Conservation (phyloP, 1,284 basidiomycete species). For the Trichosporon sp. region DNA sequence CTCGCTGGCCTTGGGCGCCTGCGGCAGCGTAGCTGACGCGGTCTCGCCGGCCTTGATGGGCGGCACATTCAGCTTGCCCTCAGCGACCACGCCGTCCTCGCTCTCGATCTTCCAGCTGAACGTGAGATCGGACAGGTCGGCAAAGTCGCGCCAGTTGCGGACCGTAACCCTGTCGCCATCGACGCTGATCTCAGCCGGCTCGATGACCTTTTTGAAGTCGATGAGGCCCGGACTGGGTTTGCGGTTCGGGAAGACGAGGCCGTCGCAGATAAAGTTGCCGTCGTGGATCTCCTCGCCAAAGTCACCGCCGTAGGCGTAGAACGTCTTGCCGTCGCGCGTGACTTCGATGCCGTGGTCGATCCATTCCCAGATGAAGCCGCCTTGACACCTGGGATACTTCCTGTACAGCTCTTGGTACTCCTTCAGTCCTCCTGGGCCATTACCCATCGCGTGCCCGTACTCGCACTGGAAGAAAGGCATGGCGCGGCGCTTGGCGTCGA, state of each 20-base stretch:
- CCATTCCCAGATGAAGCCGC: conserved; percentile 33
- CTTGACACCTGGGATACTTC: conserved; percentile 21
- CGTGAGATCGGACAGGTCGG: conserved; percentile 7
- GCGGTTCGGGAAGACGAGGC: conserved; percentile 26
- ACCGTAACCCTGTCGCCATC: neutral
- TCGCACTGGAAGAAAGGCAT: conserved; percentile 25
- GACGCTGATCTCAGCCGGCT: conserved; percentile 14
- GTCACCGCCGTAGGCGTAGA: conserved; percentile 26
- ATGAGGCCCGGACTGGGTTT: conserved; percentile 19
- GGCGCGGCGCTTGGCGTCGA: conserved; percentile 8
- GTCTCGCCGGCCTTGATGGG: neutral
- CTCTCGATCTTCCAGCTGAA: conserved; percentile 21
- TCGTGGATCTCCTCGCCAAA: conserved; percentile 30
- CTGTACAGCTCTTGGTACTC: conserved; percentile 25
- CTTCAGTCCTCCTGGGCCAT: conserved; percentile 22
- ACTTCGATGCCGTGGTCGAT: conserved; percentile 26
- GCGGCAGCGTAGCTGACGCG: neutral
- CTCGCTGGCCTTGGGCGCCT: neutral
- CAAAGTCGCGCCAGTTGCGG: conserved; percentile 21
- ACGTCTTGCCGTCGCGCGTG: conserved; percentile 9
- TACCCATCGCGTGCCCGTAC: conserved; percentile 28
- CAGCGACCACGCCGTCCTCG: neutral
- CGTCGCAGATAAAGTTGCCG: conserved; percentile 26
- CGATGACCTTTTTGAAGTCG: conserved; percentile 20
- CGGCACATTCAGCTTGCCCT: conserved; percentile 12